Conservation (phyloP, 1,284 basidiomycete genomes). For the Testicularia cyperi region DNA sequence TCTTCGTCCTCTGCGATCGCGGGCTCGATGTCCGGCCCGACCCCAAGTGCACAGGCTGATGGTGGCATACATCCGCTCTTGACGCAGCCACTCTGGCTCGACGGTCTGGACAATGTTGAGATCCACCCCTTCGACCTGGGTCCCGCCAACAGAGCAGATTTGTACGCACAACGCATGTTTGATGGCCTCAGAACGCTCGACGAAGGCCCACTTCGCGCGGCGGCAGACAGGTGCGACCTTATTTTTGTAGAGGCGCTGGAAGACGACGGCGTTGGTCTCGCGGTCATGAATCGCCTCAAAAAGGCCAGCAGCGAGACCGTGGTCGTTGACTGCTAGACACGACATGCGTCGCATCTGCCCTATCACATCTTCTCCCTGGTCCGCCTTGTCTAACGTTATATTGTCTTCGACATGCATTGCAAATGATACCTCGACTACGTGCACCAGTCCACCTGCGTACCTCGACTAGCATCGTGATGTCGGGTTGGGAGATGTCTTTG, state of each 20-base stretch:
- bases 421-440: too few species aligned
- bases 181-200: slow-evolving; percentile 84
- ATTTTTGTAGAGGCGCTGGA: slow-evolving; percentile 85
- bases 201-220: slow-evolving; percentile 40
- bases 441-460: too few species aligned
- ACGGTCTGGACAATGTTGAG: slow-evolving; percentile 3
- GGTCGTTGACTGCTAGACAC: slow-evolving; percentile 25
- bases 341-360: too few species aligned
- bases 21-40: too few species aligned
- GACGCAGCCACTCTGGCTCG: slow-evolving; percentile 1
- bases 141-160: slow-evolving; percentile 66
- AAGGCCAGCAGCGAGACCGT: slow-evolving; percentile 72
- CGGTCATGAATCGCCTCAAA: slow-evolving; percentile 95
- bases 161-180: slow-evolving; percentile 80
- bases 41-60: too few species aligned
- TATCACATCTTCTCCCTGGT: too few species aligned
- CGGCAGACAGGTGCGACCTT: slow-evolving; percentile 67
- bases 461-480: too few species aligned
- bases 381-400: too few species aligned
- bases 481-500: too few species aligned
- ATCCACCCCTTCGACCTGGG: slow-evolving; percentile 67
- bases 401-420: too few species aligned
- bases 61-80: slow-evolving; percentile 22
- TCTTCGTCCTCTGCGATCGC: too few species aligned
- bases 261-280: slow-evolving; percentile 82